These are phyloP conservation scores for Alternaria sp. DNA, from an alignment of 2,329 filamentous ascomycete genomes.

Conservation along the genomic window DNA sequence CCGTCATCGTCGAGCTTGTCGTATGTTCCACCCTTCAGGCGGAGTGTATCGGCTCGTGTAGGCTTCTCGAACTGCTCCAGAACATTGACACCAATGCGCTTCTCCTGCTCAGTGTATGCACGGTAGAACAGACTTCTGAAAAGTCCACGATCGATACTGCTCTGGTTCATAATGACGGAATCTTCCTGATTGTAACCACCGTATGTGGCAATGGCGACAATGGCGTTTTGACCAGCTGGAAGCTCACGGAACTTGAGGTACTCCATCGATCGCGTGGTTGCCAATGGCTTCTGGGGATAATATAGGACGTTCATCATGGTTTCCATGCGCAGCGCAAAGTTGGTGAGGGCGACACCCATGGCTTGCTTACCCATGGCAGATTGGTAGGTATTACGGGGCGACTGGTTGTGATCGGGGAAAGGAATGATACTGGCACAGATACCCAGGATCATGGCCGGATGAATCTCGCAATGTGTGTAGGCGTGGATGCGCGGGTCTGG, in stretches of 20 bases:
- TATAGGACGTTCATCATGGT: conserved; percentile 99
- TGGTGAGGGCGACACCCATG: conserved; percentile 98
- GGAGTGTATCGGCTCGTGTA: conserved; percentile 82
- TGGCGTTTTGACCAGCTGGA: conserved; percentile 95
- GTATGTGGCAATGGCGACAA: conserved; percentile 96
- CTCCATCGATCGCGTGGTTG: conserved; percentile 97
- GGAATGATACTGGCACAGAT: conserved; percentile 99
- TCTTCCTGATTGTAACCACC: conserved; percentile 99
- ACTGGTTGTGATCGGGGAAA: conserved; percentile 99
- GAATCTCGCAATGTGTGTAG: conserved; percentile 98
- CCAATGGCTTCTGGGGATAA: conserved; percentile 96
- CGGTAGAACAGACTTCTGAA: conserved; percentile 99
- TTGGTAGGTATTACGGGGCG: conserved; percentile 98
- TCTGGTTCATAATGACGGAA: conserved; percentile 99
- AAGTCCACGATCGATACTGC: conserved; percentile 94
- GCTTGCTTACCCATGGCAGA: conserved; percentile 99
- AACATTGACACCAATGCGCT: conserved; percentile 90
- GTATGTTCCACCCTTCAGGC: conserved; percentile 92
- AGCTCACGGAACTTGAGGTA: conserved; percentile 98
- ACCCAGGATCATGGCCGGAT: conserved; percentile 97
- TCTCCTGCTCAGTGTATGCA: conserved; percentile 96
- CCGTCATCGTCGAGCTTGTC: conserved; percentile 98
- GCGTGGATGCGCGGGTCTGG: conserved; percentile 87
- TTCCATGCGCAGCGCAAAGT: conserved; percentile 96
- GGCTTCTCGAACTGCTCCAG: conserved; percentile 97